Percentiles rank a stretch among this genome's conserved stretches.
Conservation (phyloP, 305 asterid genomes). For the Fraxinus greggii region DNA sequence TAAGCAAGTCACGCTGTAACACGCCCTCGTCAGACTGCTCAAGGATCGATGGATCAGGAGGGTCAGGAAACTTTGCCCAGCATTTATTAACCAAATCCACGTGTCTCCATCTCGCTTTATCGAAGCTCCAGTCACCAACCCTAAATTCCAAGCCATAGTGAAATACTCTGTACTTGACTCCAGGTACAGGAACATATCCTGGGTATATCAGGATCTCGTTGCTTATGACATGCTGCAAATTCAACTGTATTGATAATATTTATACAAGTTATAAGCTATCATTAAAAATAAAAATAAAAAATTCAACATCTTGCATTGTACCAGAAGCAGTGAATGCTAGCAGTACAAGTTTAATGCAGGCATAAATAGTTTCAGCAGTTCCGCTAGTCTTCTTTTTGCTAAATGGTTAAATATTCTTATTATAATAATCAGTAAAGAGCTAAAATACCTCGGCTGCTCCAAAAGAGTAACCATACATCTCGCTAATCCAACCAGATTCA, state of each 20-base stretch:
- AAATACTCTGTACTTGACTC: slow-evolving; percentile 69
- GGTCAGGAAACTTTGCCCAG: slow-evolving; percentile 79
- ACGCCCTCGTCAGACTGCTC: slow-evolving; percentile 47
- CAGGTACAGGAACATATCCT: slow-evolving; percentile 63
- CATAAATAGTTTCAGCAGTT: neutral
- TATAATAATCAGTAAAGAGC: neutral
- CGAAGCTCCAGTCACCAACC: slow-evolving; percentile 85
- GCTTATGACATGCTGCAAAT: slow-evolving; percentile 68
- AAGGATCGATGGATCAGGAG: slow-evolving; percentile 66
- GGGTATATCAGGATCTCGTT: slow-evolving; percentile 81
- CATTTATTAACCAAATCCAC: slow-evolving; percentile 65
- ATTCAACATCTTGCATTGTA: neutral
- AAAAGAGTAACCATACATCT: slow-evolving; percentile 97
- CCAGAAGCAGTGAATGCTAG: neutral
- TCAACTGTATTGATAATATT: slow-evolving; percentile 52
- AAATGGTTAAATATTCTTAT: neutral
- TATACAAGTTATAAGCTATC: neutral
- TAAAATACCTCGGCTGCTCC: slow-evolving; percentile 87
- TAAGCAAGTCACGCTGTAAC: slow-evolving; percentile 75
- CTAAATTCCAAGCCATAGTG: slow-evolving; percentile 87
- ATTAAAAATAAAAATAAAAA: too few relatives aligned
- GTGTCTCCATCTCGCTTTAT: slow-evolving; percentile 87
- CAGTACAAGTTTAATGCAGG: neutral
- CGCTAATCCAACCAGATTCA: slow-evolving; percentile 95
- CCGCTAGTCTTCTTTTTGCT: neutral